Conservation (phyloP, 371 early-diverging fungal species). For the Conidiobolus incongruus region DNA sequence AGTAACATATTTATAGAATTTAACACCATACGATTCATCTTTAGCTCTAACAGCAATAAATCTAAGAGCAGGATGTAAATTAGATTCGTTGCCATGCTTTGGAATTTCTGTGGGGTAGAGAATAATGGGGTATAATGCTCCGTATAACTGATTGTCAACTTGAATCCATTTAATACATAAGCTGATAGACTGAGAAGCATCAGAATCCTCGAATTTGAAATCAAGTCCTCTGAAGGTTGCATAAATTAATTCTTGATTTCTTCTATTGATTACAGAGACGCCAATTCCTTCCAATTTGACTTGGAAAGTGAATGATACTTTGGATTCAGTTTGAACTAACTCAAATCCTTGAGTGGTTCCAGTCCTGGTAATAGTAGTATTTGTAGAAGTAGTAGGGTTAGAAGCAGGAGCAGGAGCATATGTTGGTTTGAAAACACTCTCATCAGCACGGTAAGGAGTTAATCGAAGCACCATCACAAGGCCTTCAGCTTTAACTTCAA, state of each 20-base stretch:
- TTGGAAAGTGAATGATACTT: slow-evolving; percentile 32
- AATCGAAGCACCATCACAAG: slow-evolving; percentile 57
- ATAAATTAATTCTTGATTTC: slow-evolving; percentile 57
- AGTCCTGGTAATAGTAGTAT: background rate
- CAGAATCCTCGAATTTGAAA: slow-evolving; percentile 48
- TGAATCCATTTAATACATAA: slow-evolving; percentile 75
- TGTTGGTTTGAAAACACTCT: slow-evolving; percentile 27
- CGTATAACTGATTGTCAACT: slow-evolving; percentile 82
- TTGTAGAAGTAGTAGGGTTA: background rate
- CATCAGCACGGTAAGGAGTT: slow-evolving; percentile 35
- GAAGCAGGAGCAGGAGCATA: slow-evolving; percentile 8
- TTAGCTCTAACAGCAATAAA: slow-evolving; percentile 47
- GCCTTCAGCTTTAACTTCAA: slow-evolving; percentile 71
- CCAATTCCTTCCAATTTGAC: slow-evolving; percentile 71
- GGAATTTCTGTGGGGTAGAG: slow-evolving; percentile 74
- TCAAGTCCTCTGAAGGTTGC: slow-evolving; percentile 47
- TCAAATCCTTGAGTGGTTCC: slow-evolving; percentile 25
- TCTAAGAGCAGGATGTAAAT: slow-evolving; percentile 33
- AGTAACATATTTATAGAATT: slow-evolving; percentile 78
- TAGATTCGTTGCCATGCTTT: slow-evolving; percentile 27
- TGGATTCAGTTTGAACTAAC: slow-evolving; percentile 21
- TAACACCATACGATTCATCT: slow-evolving; percentile 66
- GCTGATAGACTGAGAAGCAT: slow-evolving; percentile 41
- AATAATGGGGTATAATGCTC: slow-evolving; percentile 61
- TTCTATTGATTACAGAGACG: slow-evolving; percentile 54